Percentiles rank a stretch among this genome's conserved stretches.
phyloP scores from a whole-genome alignment of 768 basidiomycete genomes.

The Podaxis sp. region DNA sequence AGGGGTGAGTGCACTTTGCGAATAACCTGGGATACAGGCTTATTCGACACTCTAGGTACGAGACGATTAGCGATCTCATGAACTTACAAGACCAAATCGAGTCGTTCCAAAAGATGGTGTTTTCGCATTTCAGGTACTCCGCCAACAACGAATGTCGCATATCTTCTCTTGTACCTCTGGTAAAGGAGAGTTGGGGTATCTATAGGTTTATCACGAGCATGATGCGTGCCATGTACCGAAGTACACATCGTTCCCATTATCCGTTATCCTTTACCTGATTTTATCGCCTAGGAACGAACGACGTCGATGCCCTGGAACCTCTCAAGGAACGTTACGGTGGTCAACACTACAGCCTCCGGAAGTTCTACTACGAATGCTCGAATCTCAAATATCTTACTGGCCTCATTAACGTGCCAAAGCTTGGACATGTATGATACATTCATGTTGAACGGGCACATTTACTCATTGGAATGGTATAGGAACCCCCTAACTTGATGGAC shows the following conservation, averaged over 20 bases:
- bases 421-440: slow-evolving; percentile 68
- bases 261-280: neutral
- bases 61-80: slow-evolving; percentile 98
- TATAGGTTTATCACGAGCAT: slow-evolving; percentile 99
- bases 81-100: slow-evolving; percentile 98
- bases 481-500: slow-evolving; percentile 93
- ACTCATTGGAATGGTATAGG: slow-evolving; percentile 43
- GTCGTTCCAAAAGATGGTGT: slow-evolving; percentile 97
- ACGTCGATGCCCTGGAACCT: slow-evolving; percentile 86
- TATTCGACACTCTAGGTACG: slow-evolving; percentile 61
- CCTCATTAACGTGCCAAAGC: slow-evolving; percentile 96
- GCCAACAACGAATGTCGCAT: slow-evolving; percentile 97
- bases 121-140: slow-evolving; percentile 89
- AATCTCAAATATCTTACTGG: slow-evolving; percentile 98
- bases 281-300: slow-evolving; percentile 72
- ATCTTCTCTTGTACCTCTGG: slow-evolving; percentile 91
- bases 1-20: slow-evolving; percentile 67
- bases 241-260: slow-evolving; percentile 41
- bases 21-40: neutral
- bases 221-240: slow-evolving; percentile 94
- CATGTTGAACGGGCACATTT: neutral
- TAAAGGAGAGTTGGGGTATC: slow-evolving; percentile 99
- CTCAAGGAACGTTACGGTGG: slow-evolving; percentile 83
- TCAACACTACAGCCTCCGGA: slow-evolving; percentile 91
- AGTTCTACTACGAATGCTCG: slow-evolving; percentile 99